Percentiles rank a stretch among this genome's conserved stretches.
Evolutionary conservation across 129 eudicot species (phyloP).

Genomic region (Dittrichia graveolens): DNA sequence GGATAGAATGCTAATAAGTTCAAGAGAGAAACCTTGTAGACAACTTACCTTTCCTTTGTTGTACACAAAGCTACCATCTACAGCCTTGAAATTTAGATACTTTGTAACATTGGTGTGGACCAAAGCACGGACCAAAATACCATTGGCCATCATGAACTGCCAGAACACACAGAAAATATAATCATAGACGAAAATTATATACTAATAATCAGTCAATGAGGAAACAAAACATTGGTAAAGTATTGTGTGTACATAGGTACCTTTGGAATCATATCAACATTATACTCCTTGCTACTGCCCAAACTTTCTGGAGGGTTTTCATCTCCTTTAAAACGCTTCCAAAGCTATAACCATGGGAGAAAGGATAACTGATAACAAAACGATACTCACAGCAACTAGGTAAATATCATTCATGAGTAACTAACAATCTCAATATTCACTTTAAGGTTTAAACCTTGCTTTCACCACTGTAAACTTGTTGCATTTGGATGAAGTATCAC

Average conservation of each 20-base stretch:
- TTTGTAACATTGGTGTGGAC: conserved; percentile 84
- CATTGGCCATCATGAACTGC: conserved; percentile 98
- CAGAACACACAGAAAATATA: conserved; percentile 21
- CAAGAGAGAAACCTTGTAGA: conserved; percentile 3
- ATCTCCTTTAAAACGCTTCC: conserved; percentile 87
- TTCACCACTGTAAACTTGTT: not conserved
- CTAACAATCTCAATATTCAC: conserved; percentile 9
- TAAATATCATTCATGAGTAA: conserved; percentile 9
- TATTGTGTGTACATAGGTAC: conserved; percentile 37
- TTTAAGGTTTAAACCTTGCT: not conserved
- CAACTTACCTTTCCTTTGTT: conserved; percentile 78
- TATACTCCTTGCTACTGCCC: conserved; percentile 85
- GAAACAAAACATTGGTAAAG: not conserved
- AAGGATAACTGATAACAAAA: not conserved
- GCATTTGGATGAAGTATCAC: not conserved
- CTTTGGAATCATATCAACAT: conserved; percentile 97
- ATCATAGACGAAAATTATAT: not conserved
- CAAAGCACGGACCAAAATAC: conserved; percentile 78
- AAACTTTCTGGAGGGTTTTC: conserved; percentile 61
- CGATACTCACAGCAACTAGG: not conserved
- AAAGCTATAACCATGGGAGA: conserved; percentile 50
- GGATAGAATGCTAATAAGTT: not conserved
- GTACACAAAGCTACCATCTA: conserved; percentile 96
- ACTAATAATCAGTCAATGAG: not conserved
- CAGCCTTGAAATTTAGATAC: conserved; percentile 93